Evolutionary conservation across 2,329 filamentous ascomycete species (phyloP), one percentile per base, ranked within the genome.

Genomic region (Aspergillus sp.): DNA sequence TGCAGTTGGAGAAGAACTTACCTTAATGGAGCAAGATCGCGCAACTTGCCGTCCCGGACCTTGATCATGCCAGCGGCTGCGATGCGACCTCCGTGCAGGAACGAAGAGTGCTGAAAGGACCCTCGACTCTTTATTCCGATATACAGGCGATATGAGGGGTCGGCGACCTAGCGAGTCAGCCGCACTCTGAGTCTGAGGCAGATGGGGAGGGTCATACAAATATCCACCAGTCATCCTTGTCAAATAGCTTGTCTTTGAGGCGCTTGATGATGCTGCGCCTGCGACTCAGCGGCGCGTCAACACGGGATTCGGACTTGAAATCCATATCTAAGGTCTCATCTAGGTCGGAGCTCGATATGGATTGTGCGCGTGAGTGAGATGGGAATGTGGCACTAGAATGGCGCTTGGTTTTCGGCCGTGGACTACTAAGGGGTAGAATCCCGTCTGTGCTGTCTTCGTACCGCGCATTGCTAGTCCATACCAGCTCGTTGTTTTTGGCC

Each of bases 141-240:
- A 71, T 96, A 96, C 0, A 96, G 80, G 1, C 73, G 71, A 45
- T 93, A 95, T 1, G 85, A 88, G 1, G 90, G 93, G 74, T 96
- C 92, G 23, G 90, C 69, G n/a, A 70, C 69, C 69, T 70, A 35
- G 46, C 11, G 4, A 31, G 50, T 31, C 21, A 21, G 31, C 23
- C 3, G 21, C 4, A 19, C 11, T 3, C 5, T 31, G 3, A 12
- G 11, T 52, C 6, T n/a, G 15, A 15, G 21, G 27, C 17, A 27
- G 14, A 35, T 15, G 27, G 11, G 7, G 12, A 33, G 2, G 11
- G 11, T 66, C 77, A 65, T 62, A 82, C 92, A 67, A 96, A 97
- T 63, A 96, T 96, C 93, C 93, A 96, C 4, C 90, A 95, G 68
- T 93, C 93, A 62, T 91, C 91, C 73, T 87, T 90, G 40, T 92